phyloP scores from a whole-genome alignment of 768 basidiomycete species.

The Tricholoma saponaceum region DNA sequence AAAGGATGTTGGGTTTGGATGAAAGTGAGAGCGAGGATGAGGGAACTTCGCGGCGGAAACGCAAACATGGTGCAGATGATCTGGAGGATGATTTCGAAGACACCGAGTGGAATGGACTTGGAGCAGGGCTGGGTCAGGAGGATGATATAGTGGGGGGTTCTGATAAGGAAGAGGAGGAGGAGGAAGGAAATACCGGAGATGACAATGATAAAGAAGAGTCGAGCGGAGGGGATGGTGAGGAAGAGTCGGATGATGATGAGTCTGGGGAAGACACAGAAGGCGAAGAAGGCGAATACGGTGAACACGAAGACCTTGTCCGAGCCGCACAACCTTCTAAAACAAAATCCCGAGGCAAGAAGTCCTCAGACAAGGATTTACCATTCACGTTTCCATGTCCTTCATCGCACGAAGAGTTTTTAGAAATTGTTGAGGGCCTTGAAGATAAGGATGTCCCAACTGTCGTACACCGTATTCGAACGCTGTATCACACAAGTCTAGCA shows the following conservation, averaged over 20 bases:
- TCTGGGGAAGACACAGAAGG: constrained; percentile 20
- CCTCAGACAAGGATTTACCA: constrained; percentile 62
- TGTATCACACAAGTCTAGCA: constrained; percentile 91
- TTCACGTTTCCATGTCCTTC: constrained; percentile 90
- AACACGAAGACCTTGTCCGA: constrained; percentile 39
- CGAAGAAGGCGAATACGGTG: constrained; percentile 34
- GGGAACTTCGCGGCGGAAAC: constrained; percentile 37
- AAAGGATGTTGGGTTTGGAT: constrained; percentile 84
- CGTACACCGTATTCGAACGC: constrained; percentile 82
- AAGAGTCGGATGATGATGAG: background rate
- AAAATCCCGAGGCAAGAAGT: constrained; percentile 29
- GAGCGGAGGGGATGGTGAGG: background rate
- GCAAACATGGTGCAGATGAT: constrained; percentile 76
- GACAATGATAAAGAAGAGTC: constrained; percentile 29
- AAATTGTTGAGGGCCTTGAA: constrained; percentile 66
- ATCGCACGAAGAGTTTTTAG: constrained; percentile 86
- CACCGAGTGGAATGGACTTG: constrained; percentile 37
- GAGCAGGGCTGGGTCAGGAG: constrained; percentile 38
- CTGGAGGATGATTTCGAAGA: constrained; percentile 81
- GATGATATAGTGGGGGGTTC: constrained; percentile 27
- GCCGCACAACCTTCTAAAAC: constrained; percentile 24
- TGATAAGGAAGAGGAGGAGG: constrained; percentile 35
- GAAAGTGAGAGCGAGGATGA: constrained; percentile 66
- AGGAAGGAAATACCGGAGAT: constrained; percentile 37
- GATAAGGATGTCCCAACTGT: constrained; percentile 76